Evolutionary conservation across 2,329 filamentous ascomycete species (phyloP), one percentile per base, ranked within the genome.

Genomic region (Calonectria honghensis): DNA sequence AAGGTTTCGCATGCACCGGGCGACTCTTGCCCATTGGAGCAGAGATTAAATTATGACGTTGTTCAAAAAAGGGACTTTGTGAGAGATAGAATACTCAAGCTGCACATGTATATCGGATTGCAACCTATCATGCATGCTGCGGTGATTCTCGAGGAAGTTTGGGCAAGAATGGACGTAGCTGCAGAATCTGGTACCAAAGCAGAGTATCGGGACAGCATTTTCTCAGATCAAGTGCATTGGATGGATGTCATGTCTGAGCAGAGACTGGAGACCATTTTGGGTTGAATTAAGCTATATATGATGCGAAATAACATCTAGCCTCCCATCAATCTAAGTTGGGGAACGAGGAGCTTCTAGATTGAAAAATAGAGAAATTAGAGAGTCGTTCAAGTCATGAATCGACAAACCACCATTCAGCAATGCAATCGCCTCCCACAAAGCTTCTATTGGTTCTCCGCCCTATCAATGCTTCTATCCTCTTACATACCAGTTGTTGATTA

Each of bases 201-300:
- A 7, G 29, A 29, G 0, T 9, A 45, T 4, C 29, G n/a, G 5
- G 9, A n/a, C 5, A 37, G 13, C 1, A 3, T 50, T 0, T 45
- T 39, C 29, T 50, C 18, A 1, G 11, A 54, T 11, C n/a, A 39
- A 18, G 39, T 63, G 11, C 75, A 78, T 27, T 78, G 75, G 75
- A 64, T 78, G 39, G 64, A 77, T 31, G 14, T 77, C 3, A 78
- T 78, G 75, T 66, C 52, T 7, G 69, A 76, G 4, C 76, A 72
- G 27, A 64, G 37, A 2, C 16, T 77, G 6, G 76, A 77, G 9
- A 78, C 75, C 0, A 77, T 76, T 1, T 32, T 78, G 35, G 76
- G 76, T 24, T 77, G 50, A 75, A 18, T 16, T 5, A 24, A 4
- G 18, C 6, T n/a, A 48, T 13, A 7, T 45, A 20, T 18, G 39